Base-by-base conservation (phyloP, 768 basidiomycete genomes). In the Boletus subparvulus region DNA sequence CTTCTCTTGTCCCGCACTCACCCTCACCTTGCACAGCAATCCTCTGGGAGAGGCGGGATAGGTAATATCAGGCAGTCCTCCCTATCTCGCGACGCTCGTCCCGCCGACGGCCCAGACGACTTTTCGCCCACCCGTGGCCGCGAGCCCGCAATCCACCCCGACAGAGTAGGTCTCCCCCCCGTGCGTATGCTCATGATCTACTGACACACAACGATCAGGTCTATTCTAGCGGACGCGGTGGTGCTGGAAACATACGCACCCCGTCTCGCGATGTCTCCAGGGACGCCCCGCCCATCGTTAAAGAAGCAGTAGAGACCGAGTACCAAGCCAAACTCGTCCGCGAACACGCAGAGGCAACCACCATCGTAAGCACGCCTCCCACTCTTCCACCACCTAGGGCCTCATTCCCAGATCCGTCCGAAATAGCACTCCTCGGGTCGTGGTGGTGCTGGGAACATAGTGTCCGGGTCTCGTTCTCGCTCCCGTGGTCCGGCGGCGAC, bases 181-280 rank as follows among this genome's bases (percentile, higher is more conserved):
- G 19, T 19, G 7, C 43, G 17, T 13, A 3, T 10, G 8, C 52
- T 41, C 17, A 28, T n/a, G 12, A 47, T 21, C 36, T 28, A 16
- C 37, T 55, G 30, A 58, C 37, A 13, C 3, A 3, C 40, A 7
- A 6, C 45, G 14, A 30, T 24, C 36, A 61, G 62, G n/a, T 61
- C 60, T 76, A 74, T 60, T 85, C 83, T 19, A 80, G 80, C 42
- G 93, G 93, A 12, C 84, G 92, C 49, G 92, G 93, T 28, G 93
- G 93, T 16, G 81, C 81, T 9, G 93, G 92, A 10, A 95, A 95
- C 78, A 85, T 94, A 49, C 85, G 89, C 54, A 88, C 90, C 2
- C 86, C 85, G 1, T 90, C 90, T 24, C 82, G 85, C 36, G 55
- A 50, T 33, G 55, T 21, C 11, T 9, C 26, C 43, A 44, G 8